Evolutionary conservation across 805 yeast species (phyloP), one percentile per base, ranked within the genome.

Genomic region (Candida nemodendra): DNA sequence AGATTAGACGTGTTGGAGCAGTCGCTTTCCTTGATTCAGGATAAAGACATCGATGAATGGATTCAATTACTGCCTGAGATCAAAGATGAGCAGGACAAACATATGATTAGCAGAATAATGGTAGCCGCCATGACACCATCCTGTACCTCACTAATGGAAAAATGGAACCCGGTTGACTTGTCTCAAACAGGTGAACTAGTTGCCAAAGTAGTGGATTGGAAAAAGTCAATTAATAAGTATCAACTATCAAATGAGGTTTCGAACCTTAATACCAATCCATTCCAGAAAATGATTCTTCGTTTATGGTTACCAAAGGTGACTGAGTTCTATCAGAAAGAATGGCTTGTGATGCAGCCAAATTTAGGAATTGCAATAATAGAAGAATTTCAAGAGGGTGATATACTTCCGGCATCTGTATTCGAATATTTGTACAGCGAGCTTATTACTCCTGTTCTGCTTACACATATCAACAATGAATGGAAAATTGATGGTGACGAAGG

Each of bases 301-400:
- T 34, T 53, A 4, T 71, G 74, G 72, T 45, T 56, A 3, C 65
- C 68, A 0, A 60, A 57, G 15, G 48, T 69, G 4, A 38, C 51
- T 2, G 24, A 47, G 0, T 53, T 52, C 9, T 52, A 71, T 9
- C 32, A 34, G 9, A 33, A 49, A 7, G 47, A 55, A 5, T 74
- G 79, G 78, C 45, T 62, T 7, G 51, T 62, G 4, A 34, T 48
- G 13, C 61, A 65, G 27, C 71, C 77, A 1, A 62, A 65, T 31
- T 36, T 67, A 9, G 69, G 66, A 1, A 53, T 73, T 5, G 51
- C 64, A 0, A 34, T 74, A 0, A 56, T 71, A 14, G 79, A 57
- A 26, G 61, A 54, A 15, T 45, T 50, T 12, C 45, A 35, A 9
- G 44, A 42, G 16, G 57, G 53, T 17, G 54, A 50, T 1, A 41